Evolutionary conservation across 1,284 basidiomycete genomes (phyloP), one percentile per base, ranked within the genome.

Genomic region (Agaricales sp.): DNA sequence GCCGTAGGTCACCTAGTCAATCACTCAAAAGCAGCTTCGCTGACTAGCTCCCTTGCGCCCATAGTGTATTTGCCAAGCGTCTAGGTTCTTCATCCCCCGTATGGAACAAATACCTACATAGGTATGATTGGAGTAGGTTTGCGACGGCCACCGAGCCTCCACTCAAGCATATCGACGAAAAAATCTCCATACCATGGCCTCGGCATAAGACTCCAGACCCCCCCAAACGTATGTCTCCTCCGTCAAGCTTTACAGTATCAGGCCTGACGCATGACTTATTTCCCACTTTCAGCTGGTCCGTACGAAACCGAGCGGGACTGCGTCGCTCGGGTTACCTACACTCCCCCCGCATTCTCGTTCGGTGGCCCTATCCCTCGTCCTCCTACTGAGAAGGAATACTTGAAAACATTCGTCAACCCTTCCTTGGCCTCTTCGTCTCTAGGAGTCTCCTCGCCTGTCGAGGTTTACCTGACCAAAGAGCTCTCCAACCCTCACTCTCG

Each of bases 401-500:
- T 86, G 48, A 71, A 68, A 22, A 70, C 73, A 19, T 58, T 87
- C 45, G 73, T 73, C 52, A 76, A 76, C 53, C 73, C 75, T 12
- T 57, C 44, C 2, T 57, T 59, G 55, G 69, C 53, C 54, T 56
- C 41, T 46, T 55, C 30, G 62, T 75, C 77, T 53, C 73, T 74
- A 45, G n/a, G n/a, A n/a, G 65, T 71, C 6, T 72, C 76, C 13
- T 66, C 67, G 4, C 80, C 83, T 8, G 71, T 86, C 52, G 87
- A 90, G 60, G 59, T 74, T 14, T 77, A 79, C 58, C 62, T 90
- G 49, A 61, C 68, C 24, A 73, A 74, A 53, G 87, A 90, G 58
- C 75, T 90, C 38, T 73, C 83, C 20, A 88, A 89, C 62, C 86
- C 85, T 24, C 82, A 88, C 59, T 80, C 82, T 12, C 80, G 85